A percentile compares a stretch with the other conserved stretches of the same genome.
phyloP scores from a whole-genome alignment of 345 rosid genomes.

The Euphorbia tirucalli region DNA sequence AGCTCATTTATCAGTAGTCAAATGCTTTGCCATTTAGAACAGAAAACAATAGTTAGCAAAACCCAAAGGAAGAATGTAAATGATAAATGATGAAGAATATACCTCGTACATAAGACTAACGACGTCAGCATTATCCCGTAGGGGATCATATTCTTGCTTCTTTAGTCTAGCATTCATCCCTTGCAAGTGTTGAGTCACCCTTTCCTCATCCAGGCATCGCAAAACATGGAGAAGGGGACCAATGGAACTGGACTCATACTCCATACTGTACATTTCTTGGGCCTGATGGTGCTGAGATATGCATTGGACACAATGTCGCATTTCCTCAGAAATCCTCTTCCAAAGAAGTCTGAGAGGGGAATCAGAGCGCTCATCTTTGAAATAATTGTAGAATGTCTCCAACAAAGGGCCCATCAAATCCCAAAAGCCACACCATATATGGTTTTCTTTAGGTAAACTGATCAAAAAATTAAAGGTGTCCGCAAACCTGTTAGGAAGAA shows the following conservation, averaged over 20 bases:
- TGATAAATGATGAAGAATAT: background rate
- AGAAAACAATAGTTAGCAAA: background rate
- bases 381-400: conserved; percentile 86
- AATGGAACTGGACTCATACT: conserved; percentile 67
- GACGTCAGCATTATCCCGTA: conserved; percentile 65
- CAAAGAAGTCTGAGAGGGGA: conserved; percentile 80
- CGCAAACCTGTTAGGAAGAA: conserved; percentile 52
- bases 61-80: background rate
- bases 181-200: conserved; percentile 67
- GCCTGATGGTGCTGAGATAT: conserved; percentile 93
- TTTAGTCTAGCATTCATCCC: conserved; percentile 56
- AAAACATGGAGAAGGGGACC: conserved; percentile 82
- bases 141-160: conserved; percentile 57
- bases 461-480: conserved; percentile 74
- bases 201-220: conserved; percentile 72
- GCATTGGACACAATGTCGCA: conserved; percentile 73
- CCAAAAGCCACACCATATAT: conserved; percentile 79
- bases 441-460: conserved; percentile 60
- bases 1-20: background rate
- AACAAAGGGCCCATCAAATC: conserved; percentile 90
- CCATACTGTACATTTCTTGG: conserved; percentile 62
- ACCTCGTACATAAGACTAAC: conserved; percentile 96
- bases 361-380: conserved; percentile 59
- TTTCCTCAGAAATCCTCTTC: conserved; percentile 75
- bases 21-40: background rate